Conservation (phyloP, 1,284 basidiomycete genomes). For the Ganoderma leucocontextum region DNA sequence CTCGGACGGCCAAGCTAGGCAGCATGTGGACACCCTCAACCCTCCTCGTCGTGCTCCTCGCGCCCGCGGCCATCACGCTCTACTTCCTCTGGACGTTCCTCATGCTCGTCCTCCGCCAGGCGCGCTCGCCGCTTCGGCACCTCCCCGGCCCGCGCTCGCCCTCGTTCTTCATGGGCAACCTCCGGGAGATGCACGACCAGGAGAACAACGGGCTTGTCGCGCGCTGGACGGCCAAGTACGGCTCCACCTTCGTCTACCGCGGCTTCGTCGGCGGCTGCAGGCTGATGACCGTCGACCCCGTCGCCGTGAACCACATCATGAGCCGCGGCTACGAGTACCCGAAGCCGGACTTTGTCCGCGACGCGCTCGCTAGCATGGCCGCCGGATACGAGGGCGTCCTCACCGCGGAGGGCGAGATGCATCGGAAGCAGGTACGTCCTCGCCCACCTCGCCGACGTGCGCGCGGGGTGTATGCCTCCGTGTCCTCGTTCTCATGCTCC, state of each 20-base stretch:
- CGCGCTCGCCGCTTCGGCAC: conserved; percentile 47
- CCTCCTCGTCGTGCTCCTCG: conserved; percentile 28
- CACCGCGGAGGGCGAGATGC: conserved; percentile 58
- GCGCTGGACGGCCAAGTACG: conserved; percentile 57
- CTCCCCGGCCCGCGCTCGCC: conserved; percentile 49
- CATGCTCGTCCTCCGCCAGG: conserved; percentile 44
- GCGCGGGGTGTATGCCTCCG: background rate
- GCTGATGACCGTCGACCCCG: conserved; percentile 67
- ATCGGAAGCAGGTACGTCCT: conserved; percentile 58
- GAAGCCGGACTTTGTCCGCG: conserved; percentile 70
- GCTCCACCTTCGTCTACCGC: conserved; percentile 61
- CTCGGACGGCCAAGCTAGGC: background rate
- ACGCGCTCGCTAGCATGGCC: conserved; percentile 62
- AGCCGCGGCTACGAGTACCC: conserved; percentile 68
- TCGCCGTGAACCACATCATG: conserved; percentile 68
- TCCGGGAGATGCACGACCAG: conserved; percentile 62
- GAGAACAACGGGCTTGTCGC: conserved; percentile 61
- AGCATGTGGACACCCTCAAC: conserved; percentile 11
- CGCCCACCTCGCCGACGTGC: conserved; percentile 5
- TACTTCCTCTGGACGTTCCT: conserved; percentile 46
- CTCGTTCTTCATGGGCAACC: conserved; percentile 63
- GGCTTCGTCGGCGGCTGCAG: conserved; percentile 62
- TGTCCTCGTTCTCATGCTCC: background rate
- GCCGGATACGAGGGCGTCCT: conserved; percentile 57
- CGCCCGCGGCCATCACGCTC: conserved; percentile 24